phyloP scores from a whole-genome alignment of 345 rosid genomes.

The Melastoma malabathricum region DNA sequence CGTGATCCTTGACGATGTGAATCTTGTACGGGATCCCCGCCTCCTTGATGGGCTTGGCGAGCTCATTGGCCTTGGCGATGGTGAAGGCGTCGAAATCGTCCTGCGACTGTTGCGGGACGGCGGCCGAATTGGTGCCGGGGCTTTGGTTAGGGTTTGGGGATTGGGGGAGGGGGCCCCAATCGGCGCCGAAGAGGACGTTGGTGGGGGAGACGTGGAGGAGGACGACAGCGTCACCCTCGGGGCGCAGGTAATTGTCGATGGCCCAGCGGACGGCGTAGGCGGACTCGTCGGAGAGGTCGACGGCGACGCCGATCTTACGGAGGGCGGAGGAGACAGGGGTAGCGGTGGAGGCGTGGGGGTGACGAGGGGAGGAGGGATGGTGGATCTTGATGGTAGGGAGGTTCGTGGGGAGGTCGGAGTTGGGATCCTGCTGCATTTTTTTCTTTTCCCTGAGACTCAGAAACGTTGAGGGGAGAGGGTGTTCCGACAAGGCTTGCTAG shows the following conservation, averaged over 20 bases:
- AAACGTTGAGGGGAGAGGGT: no score
- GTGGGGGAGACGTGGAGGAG: slow-evolving; percentile 74
- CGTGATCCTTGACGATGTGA: slow-evolving; percentile 76
- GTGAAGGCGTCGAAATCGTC: slow-evolving; percentile 71
- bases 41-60: slow-evolving; percentile 58
- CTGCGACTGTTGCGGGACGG: slow-evolving; percentile 24
- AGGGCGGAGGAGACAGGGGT: slow-evolving; percentile 39
- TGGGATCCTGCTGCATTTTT: no score
- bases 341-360: slow-evolving; percentile 15
- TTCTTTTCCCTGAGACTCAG: no score
- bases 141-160: slow-evolving; percentile 4
- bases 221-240: slow-evolving; percentile 53
- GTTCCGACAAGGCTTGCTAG: no score
- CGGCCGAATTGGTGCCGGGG: slow-evolving; percentile 6
- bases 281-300: slow-evolving; percentile 81
- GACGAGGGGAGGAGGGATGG: slow-evolving; percentile 57
- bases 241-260: slow-evolving; percentile 74
- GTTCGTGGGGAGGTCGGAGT: no score
- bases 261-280: slow-evolving; percentile 80
- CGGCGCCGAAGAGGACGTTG: slow-evolving; percentile 71
- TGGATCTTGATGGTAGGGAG: no score
- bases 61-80: slow-evolving; percentile 40
- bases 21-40: slow-evolving; percentile 60
- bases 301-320: slow-evolving; percentile 73
- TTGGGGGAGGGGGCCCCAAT: slow-evolving; percentile 66